phyloP scores from a whole-genome alignment of 139 green algal species.

The Chlorella sp. region DNA sequence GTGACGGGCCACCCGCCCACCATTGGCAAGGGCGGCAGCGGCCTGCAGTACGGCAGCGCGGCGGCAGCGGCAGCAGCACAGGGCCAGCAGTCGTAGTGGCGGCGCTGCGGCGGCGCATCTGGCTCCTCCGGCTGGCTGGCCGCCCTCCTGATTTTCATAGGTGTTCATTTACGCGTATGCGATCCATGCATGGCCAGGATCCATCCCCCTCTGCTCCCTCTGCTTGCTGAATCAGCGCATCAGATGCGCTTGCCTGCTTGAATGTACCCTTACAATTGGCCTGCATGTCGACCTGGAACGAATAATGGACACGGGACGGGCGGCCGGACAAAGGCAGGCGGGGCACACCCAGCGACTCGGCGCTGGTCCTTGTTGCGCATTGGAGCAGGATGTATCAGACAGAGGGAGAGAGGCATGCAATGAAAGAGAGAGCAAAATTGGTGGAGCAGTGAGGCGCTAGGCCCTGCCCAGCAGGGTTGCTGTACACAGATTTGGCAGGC shows the following conservation, averaged over 20 bases:
- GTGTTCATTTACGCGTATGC: no score
- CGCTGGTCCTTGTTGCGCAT: neutral
- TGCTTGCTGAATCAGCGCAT: neutral
- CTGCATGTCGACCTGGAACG: no score
- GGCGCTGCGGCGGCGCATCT: neutral
- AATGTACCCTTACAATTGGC: neutral
- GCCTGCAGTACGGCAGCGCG: neutral
- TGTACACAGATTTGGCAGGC: neutral
- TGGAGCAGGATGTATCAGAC: neutral
- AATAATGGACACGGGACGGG: no score
- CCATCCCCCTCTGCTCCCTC: neutral
- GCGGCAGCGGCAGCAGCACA: neutral
- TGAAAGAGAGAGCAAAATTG: neutral
- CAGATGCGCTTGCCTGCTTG: neutral
- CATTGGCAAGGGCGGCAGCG: neutral
- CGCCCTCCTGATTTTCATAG: neutral
- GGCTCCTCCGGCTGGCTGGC: neutral
- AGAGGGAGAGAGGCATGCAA: neutral
- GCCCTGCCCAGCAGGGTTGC: neutral
- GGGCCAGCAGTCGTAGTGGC: neutral
- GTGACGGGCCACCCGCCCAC: constrained; percentile 70
- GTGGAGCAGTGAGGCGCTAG: neutral
- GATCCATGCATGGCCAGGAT: no score
- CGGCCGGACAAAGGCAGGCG: no score
- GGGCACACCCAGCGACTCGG: no score